These are phyloP conservation scores for Mucuna pruriens DNA, from an alignment of 306 rosid genomes.

Conservation along the genomic window DNA sequence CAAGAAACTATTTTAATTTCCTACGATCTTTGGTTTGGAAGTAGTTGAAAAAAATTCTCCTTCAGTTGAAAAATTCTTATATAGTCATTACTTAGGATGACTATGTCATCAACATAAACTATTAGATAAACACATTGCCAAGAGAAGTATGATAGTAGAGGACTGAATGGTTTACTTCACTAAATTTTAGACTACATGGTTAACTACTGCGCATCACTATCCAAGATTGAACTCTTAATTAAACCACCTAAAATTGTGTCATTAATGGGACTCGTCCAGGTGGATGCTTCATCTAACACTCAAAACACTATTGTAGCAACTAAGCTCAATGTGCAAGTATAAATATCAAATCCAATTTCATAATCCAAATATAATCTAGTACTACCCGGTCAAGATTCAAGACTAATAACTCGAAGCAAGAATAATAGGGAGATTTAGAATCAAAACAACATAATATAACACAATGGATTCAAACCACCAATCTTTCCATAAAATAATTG, in stretches of 20 bases:
- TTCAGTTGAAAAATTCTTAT: too few species aligned
- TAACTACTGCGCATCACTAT: not conserved
- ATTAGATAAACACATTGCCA: too few species aligned
- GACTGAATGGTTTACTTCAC: too few species aligned
- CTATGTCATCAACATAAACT: too few species aligned
- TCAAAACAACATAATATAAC: not conserved
- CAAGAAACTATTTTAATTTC: too few species aligned
- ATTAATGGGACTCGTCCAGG: not conserved
- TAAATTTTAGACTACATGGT: too few species aligned
- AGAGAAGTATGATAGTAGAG: too few species aligned
- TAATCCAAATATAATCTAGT: not conserved
- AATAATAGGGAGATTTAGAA: not conserved
- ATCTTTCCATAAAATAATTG: conserved; percentile 24
- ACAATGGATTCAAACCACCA: not conserved
- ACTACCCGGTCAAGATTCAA: conserved; percentile 31
- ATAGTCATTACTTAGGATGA: too few species aligned
- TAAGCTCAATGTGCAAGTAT: not conserved
- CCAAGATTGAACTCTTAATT: not conserved
- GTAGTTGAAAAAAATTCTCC: too few species aligned
- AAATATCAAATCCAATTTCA: not conserved
- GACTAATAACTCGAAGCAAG: not conserved
- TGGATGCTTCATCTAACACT: not conserved
- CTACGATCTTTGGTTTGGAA: too few species aligned
- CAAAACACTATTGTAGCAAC: not conserved
- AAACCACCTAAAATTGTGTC: not conserved